Base-by-base conservation (phyloP, 106 monocot genomes). In the Dioscorea zingiberensis region DNA sequence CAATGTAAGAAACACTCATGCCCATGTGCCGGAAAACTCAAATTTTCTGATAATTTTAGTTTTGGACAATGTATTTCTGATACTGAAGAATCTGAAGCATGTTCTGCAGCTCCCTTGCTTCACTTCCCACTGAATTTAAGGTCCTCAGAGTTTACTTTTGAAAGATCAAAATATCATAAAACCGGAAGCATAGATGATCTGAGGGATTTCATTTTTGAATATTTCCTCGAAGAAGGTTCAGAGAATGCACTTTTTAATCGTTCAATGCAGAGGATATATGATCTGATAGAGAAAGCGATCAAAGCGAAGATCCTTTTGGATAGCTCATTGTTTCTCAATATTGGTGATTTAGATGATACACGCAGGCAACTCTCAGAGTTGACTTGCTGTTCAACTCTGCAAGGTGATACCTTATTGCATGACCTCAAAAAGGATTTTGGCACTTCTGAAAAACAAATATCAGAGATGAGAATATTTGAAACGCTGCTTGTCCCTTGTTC, bases 101-200 rank as follows among this genome's bases (percentile, higher is more conserved):
- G 59, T 51, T 18, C 18, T 18, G 14, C 51, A 8, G 13, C 47
- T 51, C 67, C 73, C 29, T 69, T 59, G 25, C 57, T 51, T 25
- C 56, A 21, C 19, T 29, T 76, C n/a, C 82, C 73, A 44, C 11
- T 68, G 25, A 66, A 78, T 21, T 18, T 78, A 1, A 77, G 55
- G 1, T 58, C 63, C 4, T 67, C 73, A 44, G 66, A 78, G 30
- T 15, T 68, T 16, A 46, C 69, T 44, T 54, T 72, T 16, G 64
- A 78, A 23, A 73, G 54, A 55, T 28, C 77, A 19, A 85, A 49
- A 62, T n/a, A 44, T 9, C 72, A 63, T 74, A 69, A 81, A 73
- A 71, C 62, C 38, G 70, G 62, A 71, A 67, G 65, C 46, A 28
- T 64, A 25, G 69, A 59, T 73, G 49, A 75, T 49, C 15, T 64